Percentiles rank a stretch among this genome's conserved stretches.
Evolutionary conservation across 371 early-diverging fungal genomes (phyloP).

Genomic region (Syncephalastrum sp.): DNA sequence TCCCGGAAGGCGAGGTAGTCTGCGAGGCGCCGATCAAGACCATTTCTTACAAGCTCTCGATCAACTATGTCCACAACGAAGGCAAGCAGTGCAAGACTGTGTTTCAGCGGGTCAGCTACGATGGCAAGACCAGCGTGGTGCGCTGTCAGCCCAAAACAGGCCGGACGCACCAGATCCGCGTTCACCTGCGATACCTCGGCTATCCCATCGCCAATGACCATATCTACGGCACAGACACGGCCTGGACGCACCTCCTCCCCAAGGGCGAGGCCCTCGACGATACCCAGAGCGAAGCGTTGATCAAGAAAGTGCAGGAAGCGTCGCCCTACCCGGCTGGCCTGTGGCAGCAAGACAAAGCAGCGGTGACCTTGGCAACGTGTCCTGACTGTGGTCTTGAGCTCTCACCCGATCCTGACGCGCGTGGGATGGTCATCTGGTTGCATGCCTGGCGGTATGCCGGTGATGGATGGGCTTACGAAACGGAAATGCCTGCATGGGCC

Average conservation of each 20-base stretch:
- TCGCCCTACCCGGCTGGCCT: constrained; percentile 15
- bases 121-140: constrained; percentile 69
- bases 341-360: constrained; percentile 17
- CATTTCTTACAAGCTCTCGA: constrained; percentile 80
- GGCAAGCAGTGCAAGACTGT: constrained; percentile 82
- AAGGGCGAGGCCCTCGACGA: constrained; percentile 44
- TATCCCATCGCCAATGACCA: constrained; percentile 98
- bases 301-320: constrained; percentile 11
- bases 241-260: constrained; percentile 69
- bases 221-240: constrained; percentile 70
- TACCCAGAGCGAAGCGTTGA: constrained; percentile 11
- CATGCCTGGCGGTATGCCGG: constrained; percentile 81
- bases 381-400: constrained; percentile 51
- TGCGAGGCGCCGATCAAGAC: constrained; percentile 83
- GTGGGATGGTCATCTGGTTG: constrained; percentile 77
- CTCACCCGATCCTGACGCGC: constrained; percentile 64
- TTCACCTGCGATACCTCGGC: constrained; percentile 96
- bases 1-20: constrained; percentile 69
- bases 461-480: constrained; percentile 71
- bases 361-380: constrained; percentile 25
- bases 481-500: constrained; percentile 82
- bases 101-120: constrained; percentile 66
- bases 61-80: constrained; percentile 78
- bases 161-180: constrained; percentile 99
- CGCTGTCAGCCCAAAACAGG: constrained; percentile 90